phyloP scores from a whole-genome alignment of 2,329 filamentous ascomycete species.

The Fusarium hainanense region DNA sequence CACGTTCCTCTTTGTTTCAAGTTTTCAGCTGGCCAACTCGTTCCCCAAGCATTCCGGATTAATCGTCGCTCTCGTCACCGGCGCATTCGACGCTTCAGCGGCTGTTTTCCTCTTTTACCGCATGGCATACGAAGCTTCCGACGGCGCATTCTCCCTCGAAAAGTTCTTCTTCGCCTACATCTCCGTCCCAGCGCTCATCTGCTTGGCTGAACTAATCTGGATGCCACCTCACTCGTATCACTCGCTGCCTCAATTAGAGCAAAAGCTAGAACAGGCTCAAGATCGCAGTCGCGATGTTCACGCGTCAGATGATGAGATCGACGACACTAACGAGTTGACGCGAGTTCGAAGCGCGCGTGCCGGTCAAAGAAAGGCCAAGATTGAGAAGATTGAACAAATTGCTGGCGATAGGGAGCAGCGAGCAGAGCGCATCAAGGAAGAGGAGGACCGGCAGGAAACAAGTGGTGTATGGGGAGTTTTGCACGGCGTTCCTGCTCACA shows the following conservation, averaged over 20 bases:
- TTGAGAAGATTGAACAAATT: constrained; percentile 71
- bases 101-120: constrained; percentile 81
- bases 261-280: constrained; percentile 53
- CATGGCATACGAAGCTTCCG: constrained; percentile 71
- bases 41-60: constrained; percentile 80
- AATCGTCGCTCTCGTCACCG: constrained; percentile 80
- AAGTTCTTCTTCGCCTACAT: constrained; percentile 57
- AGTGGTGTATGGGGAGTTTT: constrained; percentile 79
- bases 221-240: constrained; percentile 57
- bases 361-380: constrained; percentile 64
- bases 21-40: constrained; percentile 84
- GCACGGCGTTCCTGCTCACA: constrained; percentile 70
- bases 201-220: constrained; percentile 52
- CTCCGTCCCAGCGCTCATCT: constrained; percentile 50
- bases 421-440: constrained; percentile 63
- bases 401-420: constrained; percentile 67
- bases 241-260: constrained; percentile 53
- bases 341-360: constrained; percentile 57
- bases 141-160: constrained; percentile 50
- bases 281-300: constrained; percentile 58
- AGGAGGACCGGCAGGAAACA: constrained; percentile 67
- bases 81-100: constrained; percentile 84
- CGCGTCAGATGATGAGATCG: constrained; percentile 65
- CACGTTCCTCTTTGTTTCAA: constrained; percentile 82
- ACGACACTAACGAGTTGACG: constrained; percentile 58